Evolutionary conservation across 169 alveolate genomes (phyloP).

Genomic region (Eimeria praecox): DNA sequence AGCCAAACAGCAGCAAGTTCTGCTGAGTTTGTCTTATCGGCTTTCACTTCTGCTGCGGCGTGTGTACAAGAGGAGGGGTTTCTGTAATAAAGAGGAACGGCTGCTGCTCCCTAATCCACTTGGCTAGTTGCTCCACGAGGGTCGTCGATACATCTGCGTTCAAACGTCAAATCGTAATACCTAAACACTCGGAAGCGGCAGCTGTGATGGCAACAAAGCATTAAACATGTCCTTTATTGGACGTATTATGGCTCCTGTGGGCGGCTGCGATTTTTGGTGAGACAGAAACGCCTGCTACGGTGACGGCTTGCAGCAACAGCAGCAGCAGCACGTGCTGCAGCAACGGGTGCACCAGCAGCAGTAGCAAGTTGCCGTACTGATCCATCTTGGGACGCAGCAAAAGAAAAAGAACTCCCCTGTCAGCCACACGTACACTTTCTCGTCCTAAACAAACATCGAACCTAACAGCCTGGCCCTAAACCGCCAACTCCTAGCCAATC

Average conservation of each 20-base stretch:
- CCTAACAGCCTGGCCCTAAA: background rate
- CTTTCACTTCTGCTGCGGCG: conserved; percentile 28
- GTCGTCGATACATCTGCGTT: conserved; percentile 57
- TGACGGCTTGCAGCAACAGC: background rate
- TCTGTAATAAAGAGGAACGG: conserved; percentile 77
- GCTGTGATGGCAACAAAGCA: background rate
- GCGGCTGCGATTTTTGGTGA: background rate
- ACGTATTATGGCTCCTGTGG: background rate
- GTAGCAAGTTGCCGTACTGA: conserved; percentile 56
- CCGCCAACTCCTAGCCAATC: background rate
- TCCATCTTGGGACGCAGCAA: conserved; percentile 81
- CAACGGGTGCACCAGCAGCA: conserved; percentile 34
- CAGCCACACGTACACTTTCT: conserved; percentile 79
- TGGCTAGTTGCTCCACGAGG: conserved; percentile 68
- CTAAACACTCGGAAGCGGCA: background rate
- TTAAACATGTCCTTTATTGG: background rate
- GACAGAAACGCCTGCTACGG: background rate
- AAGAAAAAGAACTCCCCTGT: conserved; percentile 77
- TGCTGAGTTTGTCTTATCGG: background rate
- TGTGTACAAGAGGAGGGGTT: conserved; percentile 67
- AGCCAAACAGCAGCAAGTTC: background rate
- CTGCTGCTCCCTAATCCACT: conserved; percentile 75
- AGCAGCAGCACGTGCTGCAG: background rate
- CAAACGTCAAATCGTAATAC: background rate
- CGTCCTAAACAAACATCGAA: conserved; percentile 46